Evolutionary conservation across 305 asterid species (phyloP), one percentile per base, ranked within the genome.

Genomic region (Fraxinus sp.): DNA sequence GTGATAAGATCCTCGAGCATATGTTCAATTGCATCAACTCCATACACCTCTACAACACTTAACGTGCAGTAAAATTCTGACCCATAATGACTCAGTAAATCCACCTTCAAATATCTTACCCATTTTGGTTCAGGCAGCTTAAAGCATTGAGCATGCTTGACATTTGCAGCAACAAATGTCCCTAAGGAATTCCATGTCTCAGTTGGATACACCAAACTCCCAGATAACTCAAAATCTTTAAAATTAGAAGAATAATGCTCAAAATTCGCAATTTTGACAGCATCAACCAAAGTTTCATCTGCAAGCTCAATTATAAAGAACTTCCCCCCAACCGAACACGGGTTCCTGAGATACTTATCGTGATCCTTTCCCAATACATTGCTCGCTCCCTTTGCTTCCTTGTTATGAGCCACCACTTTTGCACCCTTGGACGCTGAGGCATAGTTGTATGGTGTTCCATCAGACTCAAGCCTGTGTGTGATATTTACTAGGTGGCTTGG

Each of bases 1-100:
- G 89, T 94, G 36, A 93, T 92, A 81, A 97, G 93, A 91, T 94
- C 99, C 89, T 93, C 98, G 13, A 97, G 99, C 99, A 97, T 97
- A 57, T 93, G 94, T 81, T 93, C 99, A 14, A 97, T 86, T 32
- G 97, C 99, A 88, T 97, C 99, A 80, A 97, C 94, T 52, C 99
- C 99, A 86, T 86, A 93, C 28, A 97, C 99, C 92, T 97, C 99
- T 62, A 97, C 90, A 33, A 89, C 91, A 84, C 98, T 97, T 59
- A 94, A 70, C 0, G 95, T 95, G 80, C 99, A 94, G 89, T 97
- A 97, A 87, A 97, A 97, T 30, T 97, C 99, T 0, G 97, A 92
- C 14, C 99, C 99, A 62, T 97, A 95, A 86, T 97, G 99, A 28
- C 94, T 91, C 49, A 89, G 90, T 52, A 94, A 88, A 72, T 83